Base-by-base conservation (phyloP, 2,329 filamentous ascomycete genomes). In the Stagonosporopsis tanaceti region DNA sequence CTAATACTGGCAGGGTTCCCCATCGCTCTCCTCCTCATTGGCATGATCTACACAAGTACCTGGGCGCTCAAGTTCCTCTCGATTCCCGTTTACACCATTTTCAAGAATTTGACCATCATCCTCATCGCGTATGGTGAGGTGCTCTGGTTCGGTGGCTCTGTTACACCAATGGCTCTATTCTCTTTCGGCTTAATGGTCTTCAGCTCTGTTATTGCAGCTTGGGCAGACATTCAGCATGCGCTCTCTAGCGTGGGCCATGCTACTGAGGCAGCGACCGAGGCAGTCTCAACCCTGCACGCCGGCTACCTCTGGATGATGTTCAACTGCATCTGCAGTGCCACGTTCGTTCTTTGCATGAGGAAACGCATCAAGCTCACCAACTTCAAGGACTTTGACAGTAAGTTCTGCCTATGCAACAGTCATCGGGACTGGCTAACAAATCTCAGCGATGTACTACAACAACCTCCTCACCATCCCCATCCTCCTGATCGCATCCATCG, bases 301-400 rank as follows among this genome's bases (percentile, higher is more conserved):
- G 95, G 95, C 41, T 99, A 99, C 76, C 87, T 96, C 60, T 99
- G 95, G 95, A 98, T 99, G 93, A 84, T 92, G 69, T 82, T 97
- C 79, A 99, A 99, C 79, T 97, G 97, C 71, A 87, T 98, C 76
- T 97, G 93, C 84, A 94, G 91, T 27, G 92, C 95, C 1, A 87
- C 91, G 22, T 98, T 96, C 71, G 84, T 98, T 44, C 81, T 99
- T 63, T 87, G 90, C 67, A 98, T 97, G 94, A 89, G 95, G 76
- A 98, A 98, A 85, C 90, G 96, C 65, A 98, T 99, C 78, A 98
- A 98, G 89, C 87, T 96, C 80, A 97, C 96, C 83, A 97, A 97
- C 84, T 98, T 99, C 82, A 97, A 97, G 85, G 95, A 98, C 77
- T 98, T 96, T 83, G 95, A 99, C 78, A 97, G 94, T 97, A 85